These are phyloP conservation scores for Gossypium australe DNA, from an alignment of 345 rosid genomes.

Conservation along the genomic window DNA sequence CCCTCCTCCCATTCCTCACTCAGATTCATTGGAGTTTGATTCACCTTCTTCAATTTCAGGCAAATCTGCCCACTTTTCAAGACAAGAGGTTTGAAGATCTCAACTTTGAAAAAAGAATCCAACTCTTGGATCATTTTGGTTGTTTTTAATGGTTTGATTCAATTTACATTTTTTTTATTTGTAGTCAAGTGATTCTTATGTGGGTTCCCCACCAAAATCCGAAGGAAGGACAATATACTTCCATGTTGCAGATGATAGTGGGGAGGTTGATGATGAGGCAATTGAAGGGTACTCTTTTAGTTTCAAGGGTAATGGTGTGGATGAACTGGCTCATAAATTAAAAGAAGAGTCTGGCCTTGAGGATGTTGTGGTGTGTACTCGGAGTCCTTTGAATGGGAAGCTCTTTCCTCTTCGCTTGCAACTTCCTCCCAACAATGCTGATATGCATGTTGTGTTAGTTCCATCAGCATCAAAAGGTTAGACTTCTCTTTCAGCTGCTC, in stretches of 20 bases:
- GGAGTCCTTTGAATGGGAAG: conserved; percentile 81
- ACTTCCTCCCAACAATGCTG: conserved; percentile 85
- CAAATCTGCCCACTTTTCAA: conserved; percentile 41
- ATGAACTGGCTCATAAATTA: conserved; percentile 60
- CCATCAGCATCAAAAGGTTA: conserved; percentile 46
- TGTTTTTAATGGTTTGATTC: conserved; percentile 55
- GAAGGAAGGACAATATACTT: conserved; percentile 82
- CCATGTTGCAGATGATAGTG: conserved; percentile 71
- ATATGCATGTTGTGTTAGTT: conserved; percentile 71
- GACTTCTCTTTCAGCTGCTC: background rate
- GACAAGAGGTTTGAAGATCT: conserved; percentile 57
- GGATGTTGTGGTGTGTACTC: conserved; percentile 72
- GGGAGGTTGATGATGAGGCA: conserved; percentile 63
- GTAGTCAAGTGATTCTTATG: conserved; percentile 64
- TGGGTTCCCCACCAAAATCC: conserved; percentile 60
- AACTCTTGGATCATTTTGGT: background rate
- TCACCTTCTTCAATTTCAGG: conserved; percentile 42
- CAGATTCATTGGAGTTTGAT: conserved; percentile 41
- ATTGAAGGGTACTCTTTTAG: conserved; percentile 48
- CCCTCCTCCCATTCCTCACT: conserved; percentile 22
- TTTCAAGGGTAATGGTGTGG: conserved; percentile 75
- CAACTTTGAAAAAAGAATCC: background rate
- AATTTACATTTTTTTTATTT: background rate
- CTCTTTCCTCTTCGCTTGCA: conserved; percentile 81
- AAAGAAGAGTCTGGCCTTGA: conserved; percentile 66